These are phyloP conservation scores for Helminthosporium solani DNA, from an alignment of 2,329 filamentous ascomycete genomes.

Conservation along the genomic window DNA sequence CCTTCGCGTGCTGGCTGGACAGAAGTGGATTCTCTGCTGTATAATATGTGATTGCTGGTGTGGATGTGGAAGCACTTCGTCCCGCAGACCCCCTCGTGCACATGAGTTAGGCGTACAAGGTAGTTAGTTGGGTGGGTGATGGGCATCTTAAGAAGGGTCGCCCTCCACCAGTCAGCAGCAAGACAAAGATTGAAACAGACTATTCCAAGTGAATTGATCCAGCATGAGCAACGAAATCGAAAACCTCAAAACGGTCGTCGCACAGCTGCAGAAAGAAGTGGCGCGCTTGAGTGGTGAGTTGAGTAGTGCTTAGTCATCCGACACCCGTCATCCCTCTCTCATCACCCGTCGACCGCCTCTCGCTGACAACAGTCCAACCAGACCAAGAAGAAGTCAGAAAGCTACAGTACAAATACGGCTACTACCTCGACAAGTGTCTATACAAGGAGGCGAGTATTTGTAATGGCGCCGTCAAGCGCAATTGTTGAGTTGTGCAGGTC, in stretches of 20 bases:
- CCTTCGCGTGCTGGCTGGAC: conserved; percentile 12
- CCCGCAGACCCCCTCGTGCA: no score
- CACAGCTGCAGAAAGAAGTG: conserved; percentile 30
- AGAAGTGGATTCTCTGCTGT: conserved; percentile 9
- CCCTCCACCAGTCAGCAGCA: no score
- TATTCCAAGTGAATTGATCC: conserved; percentile 5
- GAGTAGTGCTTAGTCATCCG: conserved; percentile 16
- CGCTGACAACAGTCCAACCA: conserved; percentile 24
- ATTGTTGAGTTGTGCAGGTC: conserved; percentile 22
- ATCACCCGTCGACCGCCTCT: no score
- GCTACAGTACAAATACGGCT: conserved; percentile 59
- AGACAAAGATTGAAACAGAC: no score
- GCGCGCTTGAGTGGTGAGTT: conserved; percentile 28
- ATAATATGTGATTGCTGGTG: conserved; percentile 2
- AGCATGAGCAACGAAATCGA: conserved; percentile 33
- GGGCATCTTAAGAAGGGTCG: no score
- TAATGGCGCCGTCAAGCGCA: no score
- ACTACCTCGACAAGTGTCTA: conserved; percentile 61
- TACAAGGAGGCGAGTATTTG: conserved; percentile 53
- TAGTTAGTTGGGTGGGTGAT: no score
- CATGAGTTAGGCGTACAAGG: no score
- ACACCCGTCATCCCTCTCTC: conserved; percentile 2
- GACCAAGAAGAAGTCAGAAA: conserved; percentile 58
- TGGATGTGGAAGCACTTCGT: conserved; percentile 10
- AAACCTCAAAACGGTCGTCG: conserved; percentile 29